These are phyloP conservation scores for Paramecium tetraurelia DNA, from an alignment of 73 alveolate species.

Conservation along the genomic window DNA sequence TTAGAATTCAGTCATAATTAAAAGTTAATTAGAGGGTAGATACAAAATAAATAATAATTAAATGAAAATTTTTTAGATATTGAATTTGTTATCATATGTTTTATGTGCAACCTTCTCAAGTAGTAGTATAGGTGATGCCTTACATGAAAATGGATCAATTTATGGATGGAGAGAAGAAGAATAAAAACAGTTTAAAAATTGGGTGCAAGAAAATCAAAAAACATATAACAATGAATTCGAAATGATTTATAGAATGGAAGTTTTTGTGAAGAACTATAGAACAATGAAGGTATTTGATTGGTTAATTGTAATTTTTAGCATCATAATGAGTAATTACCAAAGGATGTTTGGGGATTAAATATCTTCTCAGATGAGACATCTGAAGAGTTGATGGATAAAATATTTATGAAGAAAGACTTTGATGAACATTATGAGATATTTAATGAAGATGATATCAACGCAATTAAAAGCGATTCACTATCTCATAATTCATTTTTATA, in stretches of 20 bases:
- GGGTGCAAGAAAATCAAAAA: not conserved
- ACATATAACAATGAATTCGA: not conserved
- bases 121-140: not conserved
- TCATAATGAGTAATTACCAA: conserved; percentile 28
- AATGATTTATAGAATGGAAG: conserved; percentile 18
- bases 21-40: not conserved
- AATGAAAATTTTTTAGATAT: not conserved
- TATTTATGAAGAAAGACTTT: conserved; percentile 10
- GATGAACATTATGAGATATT: not conserved
- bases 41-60: not conserved
- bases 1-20: not conserved
- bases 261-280: not conserved
- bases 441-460: not conserved
- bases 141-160: not conserved
- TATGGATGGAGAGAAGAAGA: conserved; percentile 35
- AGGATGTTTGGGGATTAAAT: conserved; percentile 34
- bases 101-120: not conserved
- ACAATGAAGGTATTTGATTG: not conserved
- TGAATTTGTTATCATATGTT: not conserved
- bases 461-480: not conserved
- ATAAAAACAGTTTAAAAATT: not conserved
- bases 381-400: not conserved
- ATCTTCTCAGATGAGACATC: not conserved
- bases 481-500: not conserved
- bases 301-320: not conserved